Evolutionary conservation across 176 grass and related monocot species (phyloP).

Genomic region (Dendrocalamus sinicus): DNA sequence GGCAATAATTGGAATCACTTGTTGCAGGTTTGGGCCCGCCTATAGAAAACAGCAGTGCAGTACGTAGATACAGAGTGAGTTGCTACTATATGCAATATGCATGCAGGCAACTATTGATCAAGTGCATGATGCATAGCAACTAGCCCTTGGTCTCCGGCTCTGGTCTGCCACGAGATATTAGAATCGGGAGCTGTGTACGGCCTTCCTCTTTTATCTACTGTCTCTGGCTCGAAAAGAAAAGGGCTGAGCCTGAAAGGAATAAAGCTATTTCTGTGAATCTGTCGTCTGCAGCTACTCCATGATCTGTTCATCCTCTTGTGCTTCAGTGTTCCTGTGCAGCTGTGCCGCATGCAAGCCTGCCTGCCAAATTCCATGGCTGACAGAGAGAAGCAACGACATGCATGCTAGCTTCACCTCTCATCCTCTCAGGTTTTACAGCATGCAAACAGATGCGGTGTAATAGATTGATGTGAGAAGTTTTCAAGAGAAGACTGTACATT

Average conservation of each 20-base stretch:
- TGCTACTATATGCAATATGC: background rate
- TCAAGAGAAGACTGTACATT: background rate
- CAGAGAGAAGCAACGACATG: background rate
- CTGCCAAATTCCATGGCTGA: constrained; percentile 6
- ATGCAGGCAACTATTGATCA: background rate
- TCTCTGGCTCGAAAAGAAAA: background rate
- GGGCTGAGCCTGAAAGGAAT: background rate
- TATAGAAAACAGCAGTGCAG: no score
- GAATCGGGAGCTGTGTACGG: constrained; percentile 25
- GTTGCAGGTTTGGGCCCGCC: background rate
- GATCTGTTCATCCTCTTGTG: background rate
- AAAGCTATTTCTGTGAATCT: background rate
- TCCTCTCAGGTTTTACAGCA: background rate
- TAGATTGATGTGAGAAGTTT: background rate
- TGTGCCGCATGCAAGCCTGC: background rate
- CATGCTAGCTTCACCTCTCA: background rate
- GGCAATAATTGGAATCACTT: background rate
- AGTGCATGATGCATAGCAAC: background rate
- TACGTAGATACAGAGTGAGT: background rate
- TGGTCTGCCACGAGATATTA: constrained; percentile 26
- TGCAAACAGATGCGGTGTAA: background rate
- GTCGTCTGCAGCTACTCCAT: background rate
- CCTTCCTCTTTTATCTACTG: constrained; percentile 21
- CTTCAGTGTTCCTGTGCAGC: no score
- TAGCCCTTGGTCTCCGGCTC: background rate